phyloP scores from a whole-genome alignment of 2,329 filamentous ascomycete genomes.

The Ilyonectria mors-panacis region DNA sequence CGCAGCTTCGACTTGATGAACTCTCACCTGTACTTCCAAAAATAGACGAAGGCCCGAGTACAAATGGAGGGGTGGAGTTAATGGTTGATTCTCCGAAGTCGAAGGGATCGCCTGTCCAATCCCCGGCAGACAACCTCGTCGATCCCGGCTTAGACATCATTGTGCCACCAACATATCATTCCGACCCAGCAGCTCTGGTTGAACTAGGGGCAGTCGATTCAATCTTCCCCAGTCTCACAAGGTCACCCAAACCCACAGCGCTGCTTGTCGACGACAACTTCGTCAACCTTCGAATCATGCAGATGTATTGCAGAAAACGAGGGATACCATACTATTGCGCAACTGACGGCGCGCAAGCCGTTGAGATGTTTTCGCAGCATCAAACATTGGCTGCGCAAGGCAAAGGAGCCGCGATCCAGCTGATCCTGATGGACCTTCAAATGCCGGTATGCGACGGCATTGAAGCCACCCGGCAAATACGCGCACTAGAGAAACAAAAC shows the following conservation, averaged over 20 bases:
- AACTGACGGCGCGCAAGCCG: slow-evolving; percentile 60
- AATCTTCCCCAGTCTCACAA: background rate
- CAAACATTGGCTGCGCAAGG: slow-evolving; percentile 29
- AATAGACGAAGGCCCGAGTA: background rate
- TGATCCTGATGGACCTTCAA: slow-evolving; percentile 50
- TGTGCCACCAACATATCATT: background rate
- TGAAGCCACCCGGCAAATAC: slow-evolving; percentile 46
- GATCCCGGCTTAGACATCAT: background rate
- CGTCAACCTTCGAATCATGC: slow-evolving; percentile 64
- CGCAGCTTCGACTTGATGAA: rapidly evolving
- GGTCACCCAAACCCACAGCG: slow-evolving; percentile 37
- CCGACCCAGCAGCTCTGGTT: background rate
- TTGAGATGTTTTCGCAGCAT: slow-evolving; percentile 50
- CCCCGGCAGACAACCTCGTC: background rate
- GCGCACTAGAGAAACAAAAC: slow-evolving; percentile 38
- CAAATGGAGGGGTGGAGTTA: slow-evolving; percentile 24
- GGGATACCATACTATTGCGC: slow-evolving; percentile 59
- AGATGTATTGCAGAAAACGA: slow-evolving; percentile 62
- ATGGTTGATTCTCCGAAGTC: background rate
- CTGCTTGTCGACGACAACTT: slow-evolving; percentile 65
- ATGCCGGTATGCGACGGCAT: slow-evolving; percentile 51
- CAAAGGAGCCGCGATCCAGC: slow-evolving; percentile 31
- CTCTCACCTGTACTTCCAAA: background rate
- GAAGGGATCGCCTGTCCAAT: background rate
- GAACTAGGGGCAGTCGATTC: background rate